Percentiles rank a stretch among this genome's conserved stretches.
Evolutionary conservation across 208 protist species (phyloP).

Genomic region (Tritrichomonas foetus): DNA sequence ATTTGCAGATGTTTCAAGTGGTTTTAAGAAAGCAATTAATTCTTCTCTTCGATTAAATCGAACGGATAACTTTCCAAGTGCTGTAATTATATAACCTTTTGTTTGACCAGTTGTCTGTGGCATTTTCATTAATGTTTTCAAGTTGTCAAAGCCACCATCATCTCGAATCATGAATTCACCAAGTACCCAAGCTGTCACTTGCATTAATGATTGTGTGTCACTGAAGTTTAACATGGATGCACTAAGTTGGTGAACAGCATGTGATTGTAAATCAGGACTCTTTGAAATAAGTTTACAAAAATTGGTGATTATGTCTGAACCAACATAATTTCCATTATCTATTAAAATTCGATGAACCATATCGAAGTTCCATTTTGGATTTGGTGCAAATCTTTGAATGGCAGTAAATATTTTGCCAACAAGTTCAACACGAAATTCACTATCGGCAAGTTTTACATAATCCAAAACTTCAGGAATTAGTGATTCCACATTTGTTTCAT

Average conservation of each 20-base stretch:
- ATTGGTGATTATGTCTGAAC: neutral
- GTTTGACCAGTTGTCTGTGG: neutral
- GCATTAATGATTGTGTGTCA: neutral
- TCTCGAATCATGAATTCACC: neutral
- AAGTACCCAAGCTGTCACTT: neutral
- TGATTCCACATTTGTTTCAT: neutral
- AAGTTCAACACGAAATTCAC: conserved; percentile 18
- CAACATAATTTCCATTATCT: conserved; percentile 17
- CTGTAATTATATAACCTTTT: neutral
- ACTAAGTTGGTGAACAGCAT: neutral
- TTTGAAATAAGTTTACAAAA: neutral
- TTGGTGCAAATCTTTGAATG: neutral
- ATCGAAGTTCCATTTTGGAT: neutral
- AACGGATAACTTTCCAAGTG: neutral
- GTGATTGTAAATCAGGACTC: neutral
- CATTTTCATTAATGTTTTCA: neutral
- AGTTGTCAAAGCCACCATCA: neutral
- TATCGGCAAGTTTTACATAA: neutral
- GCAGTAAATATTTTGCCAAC: neutral
- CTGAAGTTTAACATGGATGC: neutral
- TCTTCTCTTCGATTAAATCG: neutral
- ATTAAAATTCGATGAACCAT: neutral
- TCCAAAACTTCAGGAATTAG: neutral
- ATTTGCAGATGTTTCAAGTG: neutral
- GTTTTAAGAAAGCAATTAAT: neutral